These are phyloP conservation scores for Ceratobasidium sp. DNA, from an alignment of 1,284 basidiomycete genomes.

Conservation along the genomic window DNA sequence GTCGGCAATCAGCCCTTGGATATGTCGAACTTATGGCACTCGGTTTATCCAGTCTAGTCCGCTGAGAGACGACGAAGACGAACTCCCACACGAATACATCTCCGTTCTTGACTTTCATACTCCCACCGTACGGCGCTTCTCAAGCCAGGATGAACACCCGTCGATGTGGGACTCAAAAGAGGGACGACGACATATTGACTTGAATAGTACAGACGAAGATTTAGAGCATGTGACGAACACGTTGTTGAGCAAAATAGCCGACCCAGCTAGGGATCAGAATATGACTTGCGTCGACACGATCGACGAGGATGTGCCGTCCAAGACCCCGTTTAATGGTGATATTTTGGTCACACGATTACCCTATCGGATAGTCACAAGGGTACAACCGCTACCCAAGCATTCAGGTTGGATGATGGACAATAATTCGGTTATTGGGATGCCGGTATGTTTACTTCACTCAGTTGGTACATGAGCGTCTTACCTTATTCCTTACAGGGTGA, in stretches of 20 bases:
- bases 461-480: neutral
- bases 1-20: slow-evolving; percentile 39
- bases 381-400: slow-evolving; percentile 26
- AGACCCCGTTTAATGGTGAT: slow-evolving; percentile 21
- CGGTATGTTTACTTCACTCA: neutral
- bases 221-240: slow-evolving; percentile 71
- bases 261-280: neutral
- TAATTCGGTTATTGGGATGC: slow-evolving; percentile 39
- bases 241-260: neutral
- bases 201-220: slow-evolving; percentile 62
- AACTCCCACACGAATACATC: slow-evolving; percentile 19
- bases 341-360: slow-evolving; percentile 16
- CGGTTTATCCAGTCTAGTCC: slow-evolving; percentile 36
- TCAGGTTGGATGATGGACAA: slow-evolving; percentile 45
- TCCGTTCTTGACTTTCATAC: slow-evolving; percentile 38
- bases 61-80: slow-evolving; percentile 6
- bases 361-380: slow-evolving; percentile 33
- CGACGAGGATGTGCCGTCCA: slow-evolving; percentile 30
- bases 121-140: slow-evolving; percentile 35
- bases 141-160: slow-evolving; percentile 6
- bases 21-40: slow-evolving; percentile 27
- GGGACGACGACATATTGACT: slow-evolving; percentile 24
- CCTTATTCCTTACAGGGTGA: slow-evolving; percentile 16
- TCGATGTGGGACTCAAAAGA: slow-evolving; percentile 31
- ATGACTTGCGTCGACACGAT: slow-evolving; percentile 35